phyloP scores from a whole-genome alignment of 345 rosid genomes.

The Pistacia integerrima region DNA sequence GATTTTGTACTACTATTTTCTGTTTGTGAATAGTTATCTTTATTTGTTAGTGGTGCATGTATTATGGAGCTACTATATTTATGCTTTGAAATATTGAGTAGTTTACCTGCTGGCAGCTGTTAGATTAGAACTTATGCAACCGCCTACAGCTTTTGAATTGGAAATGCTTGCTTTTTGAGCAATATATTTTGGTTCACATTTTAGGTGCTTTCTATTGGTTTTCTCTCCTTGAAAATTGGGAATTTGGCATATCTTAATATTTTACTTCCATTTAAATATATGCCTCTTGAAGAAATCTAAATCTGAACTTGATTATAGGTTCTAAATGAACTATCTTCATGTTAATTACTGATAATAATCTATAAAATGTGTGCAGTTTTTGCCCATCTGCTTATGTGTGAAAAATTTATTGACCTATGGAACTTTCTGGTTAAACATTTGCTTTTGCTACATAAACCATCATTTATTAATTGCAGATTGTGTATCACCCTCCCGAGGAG shows the following conservation, averaged over 20 bases:
- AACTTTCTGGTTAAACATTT: neutral
- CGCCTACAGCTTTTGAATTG: neutral
- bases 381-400: neutral
- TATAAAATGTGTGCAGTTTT: slow-evolving; percentile 5
- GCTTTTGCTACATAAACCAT: slow-evolving; percentile 11
- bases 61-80: neutral
- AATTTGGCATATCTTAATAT: neutral
- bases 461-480: slow-evolving; percentile 45
- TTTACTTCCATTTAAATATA: slow-evolving; percentile 4
- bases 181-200: neutral
- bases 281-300: slow-evolving; percentile 3
- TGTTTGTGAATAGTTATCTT: neutral
- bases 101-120: neutral
- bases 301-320: neutral
- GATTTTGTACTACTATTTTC: neutral
- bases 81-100: neutral
- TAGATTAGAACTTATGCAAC: neutral
- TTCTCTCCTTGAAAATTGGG: neutral
- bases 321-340: neutral
- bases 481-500: slow-evolving; percentile 87
- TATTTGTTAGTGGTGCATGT: neutral
- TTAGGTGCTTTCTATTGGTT: neutral
- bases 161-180: neutral
- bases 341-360: neutral
- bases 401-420: neutral